Evolutionary conservation across 306 rosid genomes (phyloP).

Genomic region (Fragaria vesca): DNA sequence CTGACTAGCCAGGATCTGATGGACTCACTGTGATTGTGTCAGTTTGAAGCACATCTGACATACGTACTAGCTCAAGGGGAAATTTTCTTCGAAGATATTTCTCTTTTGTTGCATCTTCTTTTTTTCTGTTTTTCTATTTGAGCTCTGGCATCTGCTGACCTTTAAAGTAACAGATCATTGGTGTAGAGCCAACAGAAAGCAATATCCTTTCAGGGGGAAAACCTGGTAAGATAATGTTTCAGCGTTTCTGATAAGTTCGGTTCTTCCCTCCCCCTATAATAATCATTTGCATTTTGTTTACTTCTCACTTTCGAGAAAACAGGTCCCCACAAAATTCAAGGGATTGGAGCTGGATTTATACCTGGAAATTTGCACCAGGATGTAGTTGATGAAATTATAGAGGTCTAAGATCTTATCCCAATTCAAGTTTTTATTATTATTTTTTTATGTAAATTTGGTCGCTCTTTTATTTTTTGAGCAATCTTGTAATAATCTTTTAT

Average conservation of each 20-base stretch:
- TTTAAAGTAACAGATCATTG: conserved; percentile 63
- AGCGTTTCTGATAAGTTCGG: conserved; percentile 24
- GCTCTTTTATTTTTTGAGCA: conserved; percentile 8
- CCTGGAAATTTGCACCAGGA: conserved; percentile 89
- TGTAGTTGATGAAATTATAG: conserved; percentile 78
- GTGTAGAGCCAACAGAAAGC: conserved; percentile 91
- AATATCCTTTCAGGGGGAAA: conserved; percentile 96
- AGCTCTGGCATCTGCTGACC: conserved; percentile 9
- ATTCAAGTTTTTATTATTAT: neutral
- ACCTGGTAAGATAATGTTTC: conserved; percentile 63
- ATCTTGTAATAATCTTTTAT: neutral
- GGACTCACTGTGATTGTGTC: conserved; percentile 6
- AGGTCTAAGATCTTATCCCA: conserved; percentile 42
- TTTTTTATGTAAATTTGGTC: neutral
- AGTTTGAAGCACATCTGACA: conserved; percentile 10
- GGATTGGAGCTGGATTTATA: conserved; percentile 98
- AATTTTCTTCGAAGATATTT: conserved; percentile 16
- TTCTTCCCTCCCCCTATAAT: neutral
- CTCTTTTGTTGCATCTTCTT: conserved; percentile 12
- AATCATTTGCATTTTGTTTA: conserved; percentile 17
- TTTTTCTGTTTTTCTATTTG: conserved; percentile 16
- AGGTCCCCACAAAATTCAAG: conserved; percentile 99
- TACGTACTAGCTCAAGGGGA: conserved; percentile 7
- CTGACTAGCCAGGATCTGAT: conserved; percentile 15
- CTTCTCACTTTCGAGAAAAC: conserved; percentile 29